These are phyloP conservation scores for Sicyos baderoa DNA, from an alignment of 306 rosid genomes.

Conservation along the genomic window DNA sequence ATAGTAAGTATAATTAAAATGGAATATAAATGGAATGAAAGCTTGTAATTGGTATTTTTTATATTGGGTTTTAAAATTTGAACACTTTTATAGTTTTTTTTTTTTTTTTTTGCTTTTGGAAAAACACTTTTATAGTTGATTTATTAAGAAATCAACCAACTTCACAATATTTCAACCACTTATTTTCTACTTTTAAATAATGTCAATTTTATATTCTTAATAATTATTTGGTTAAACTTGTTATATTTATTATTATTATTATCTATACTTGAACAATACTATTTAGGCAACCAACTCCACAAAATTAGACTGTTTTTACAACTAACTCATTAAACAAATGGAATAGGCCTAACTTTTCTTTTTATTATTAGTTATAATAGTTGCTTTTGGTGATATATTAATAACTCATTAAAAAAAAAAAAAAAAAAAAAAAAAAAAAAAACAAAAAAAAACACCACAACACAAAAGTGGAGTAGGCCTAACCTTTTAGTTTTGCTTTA, in stretches of 20 bases:
- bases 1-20: neutral
- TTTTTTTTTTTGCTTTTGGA: too few species aligned
- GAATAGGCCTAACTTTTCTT: neutral
- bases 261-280: neutral
- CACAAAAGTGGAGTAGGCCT: neutral
- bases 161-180: neutral
- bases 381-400: too few species aligned
- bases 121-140: neutral
- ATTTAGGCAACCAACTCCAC: neutral
- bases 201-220: neutral
- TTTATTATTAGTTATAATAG: neutral
- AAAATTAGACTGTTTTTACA: neutral
- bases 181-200: neutral
- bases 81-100: neutral
- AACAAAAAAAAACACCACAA: neutral
- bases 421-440: neutral
- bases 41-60: neutral
- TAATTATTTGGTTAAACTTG: neutral
- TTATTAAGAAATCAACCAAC: neutral
- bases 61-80: neutral
- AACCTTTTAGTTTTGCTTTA: neutral
- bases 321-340: slow-evolving; percentile 7
- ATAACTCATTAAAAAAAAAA: neutral
- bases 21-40: neutral
- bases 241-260: neutral